Percentiles rank a stretch among this genome's conserved stretches.
phyloP scores from a whole-genome alignment of 345 rosid species.

The Schrenkiella parvula region DNA sequence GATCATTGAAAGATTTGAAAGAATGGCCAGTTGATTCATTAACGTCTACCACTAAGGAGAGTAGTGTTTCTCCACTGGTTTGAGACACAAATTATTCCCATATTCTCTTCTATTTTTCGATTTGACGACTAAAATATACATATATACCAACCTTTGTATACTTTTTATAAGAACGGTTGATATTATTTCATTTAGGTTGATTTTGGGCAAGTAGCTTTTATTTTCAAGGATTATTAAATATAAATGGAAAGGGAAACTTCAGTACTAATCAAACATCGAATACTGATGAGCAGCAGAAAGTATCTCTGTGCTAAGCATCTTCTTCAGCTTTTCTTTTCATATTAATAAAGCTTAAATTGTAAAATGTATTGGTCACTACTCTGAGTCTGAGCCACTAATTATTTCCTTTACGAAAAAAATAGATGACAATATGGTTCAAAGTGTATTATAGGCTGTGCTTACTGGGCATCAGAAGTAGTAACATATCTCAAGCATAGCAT shows the following conservation, averaged over 20 bases:
- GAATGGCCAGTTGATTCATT: not conserved
- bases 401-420: not conserved
- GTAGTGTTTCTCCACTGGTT: conserved; percentile 11
- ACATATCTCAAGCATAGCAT: not conserved
- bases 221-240: conserved; percentile 17
- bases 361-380: conserved; percentile 25
- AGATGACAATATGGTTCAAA: not conserved
- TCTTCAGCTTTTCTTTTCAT: conserved; percentile 27
- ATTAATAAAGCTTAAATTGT: not conserved
- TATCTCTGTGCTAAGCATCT: conserved; percentile 22
- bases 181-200: conserved; percentile 7
- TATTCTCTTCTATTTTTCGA: not conserved
- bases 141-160: not conserved
- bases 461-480: not conserved
- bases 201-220: conserved; percentile 6
- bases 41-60: conserved; percentile 1
- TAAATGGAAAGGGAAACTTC: conserved; percentile 14
- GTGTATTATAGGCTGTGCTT: conserved; percentile 2
- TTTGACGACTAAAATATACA: not conserved
- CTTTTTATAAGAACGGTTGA: conserved; percentile 23
- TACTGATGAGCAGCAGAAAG: conserved; percentile 24
- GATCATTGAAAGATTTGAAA: not conserved
- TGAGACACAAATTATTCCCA: conserved; percentile 4
- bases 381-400: conserved; percentile 7
- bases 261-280: conserved; percentile 23